Percentiles rank a stretch among this genome's conserved stretches.
Conservation (phyloP, 2,329 filamentous ascomycete genomes). For the Elsinoe arachidis region DNA sequence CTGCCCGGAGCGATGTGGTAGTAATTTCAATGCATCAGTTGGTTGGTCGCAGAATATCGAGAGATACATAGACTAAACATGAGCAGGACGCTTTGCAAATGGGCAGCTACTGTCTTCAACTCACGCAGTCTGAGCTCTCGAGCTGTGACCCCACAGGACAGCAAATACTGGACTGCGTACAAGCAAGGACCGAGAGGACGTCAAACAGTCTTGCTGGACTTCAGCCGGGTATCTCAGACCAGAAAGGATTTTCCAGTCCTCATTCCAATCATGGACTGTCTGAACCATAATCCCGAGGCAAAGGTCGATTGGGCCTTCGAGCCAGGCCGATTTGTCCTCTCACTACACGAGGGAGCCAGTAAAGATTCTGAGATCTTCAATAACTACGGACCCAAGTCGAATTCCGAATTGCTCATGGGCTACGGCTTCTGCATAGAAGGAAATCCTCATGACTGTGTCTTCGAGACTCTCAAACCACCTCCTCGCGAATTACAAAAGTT, state of each 20-base stretch:
- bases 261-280: slow-evolving; percentile 42
- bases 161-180: slow-evolving; percentile 30
- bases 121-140: slow-evolving; percentile 44
- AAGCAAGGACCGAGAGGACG: slow-evolving; percentile 23
- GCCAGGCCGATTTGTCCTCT: slow-evolving; percentile 32
- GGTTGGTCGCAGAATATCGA: too few species aligned
- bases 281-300: slow-evolving; percentile 40
- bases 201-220: slow-evolving; percentile 28
- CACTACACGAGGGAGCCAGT: slow-evolving; percentile 26
- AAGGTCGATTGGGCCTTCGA: slow-evolving; percentile 42
- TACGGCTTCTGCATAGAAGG: slow-evolving; percentile 44
- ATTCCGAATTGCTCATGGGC: slow-evolving; percentile 44
- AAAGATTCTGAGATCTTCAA: slow-evolving; percentile 41
- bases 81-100: slow-evolving; percentile 38
- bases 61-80: too few species aligned
- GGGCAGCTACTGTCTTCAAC: slow-evolving; percentile 45
- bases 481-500: slow-evolving; percentile 28
- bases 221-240: slow-evolving; percentile 25
- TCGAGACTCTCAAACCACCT: slow-evolving; percentile 34
- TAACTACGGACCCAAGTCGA: slow-evolving; percentile 46
- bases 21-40: too few species aligned
- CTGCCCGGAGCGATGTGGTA: neutral
- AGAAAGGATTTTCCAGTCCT: slow-evolving; percentile 36
- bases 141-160: slow-evolving; percentile 25
- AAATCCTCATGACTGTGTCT: slow-evolving; percentile 40